Conservation (phyloP, 1,284 basidiomycete species). For the Melampsora larici-populina region DNA sequence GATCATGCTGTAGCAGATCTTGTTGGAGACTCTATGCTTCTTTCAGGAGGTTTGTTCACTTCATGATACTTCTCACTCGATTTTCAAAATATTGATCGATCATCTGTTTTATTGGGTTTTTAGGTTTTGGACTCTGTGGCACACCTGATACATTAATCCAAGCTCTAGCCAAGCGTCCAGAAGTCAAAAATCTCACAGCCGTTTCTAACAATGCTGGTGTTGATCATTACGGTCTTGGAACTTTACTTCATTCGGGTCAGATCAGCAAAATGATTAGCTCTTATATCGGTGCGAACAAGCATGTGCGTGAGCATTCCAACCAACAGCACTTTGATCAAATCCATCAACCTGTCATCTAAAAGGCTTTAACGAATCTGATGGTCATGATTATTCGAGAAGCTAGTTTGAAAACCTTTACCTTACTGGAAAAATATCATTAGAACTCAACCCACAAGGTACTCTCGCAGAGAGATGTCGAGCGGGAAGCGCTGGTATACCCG, state of each 20-base stretch:
- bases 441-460: conserved; percentile 84
- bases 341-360: background rate
- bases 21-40: conserved; percentile 23
- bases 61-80: background rate
- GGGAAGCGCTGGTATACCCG: conserved; percentile 90
- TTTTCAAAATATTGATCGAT: background rate
- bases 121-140: conserved; percentile 55
- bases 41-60: conserved; percentile 26
- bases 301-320: conserved; percentile 41
- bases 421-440: conserved; percentile 73
- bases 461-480: conserved; percentile 86
- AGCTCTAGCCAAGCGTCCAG: conserved; percentile 70
- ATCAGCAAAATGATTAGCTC: conserved; percentile 77
- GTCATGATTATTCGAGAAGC: background rate
- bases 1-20: conserved; percentile 40
- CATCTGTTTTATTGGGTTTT: background rate
- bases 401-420: conserved; percentile 65
- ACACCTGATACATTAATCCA: conserved; percentile 72
- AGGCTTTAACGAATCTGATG: background rate
- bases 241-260: conserved; percentile 71
- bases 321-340: background rate
- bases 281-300: conserved; percentile 68
- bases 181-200: conserved; percentile 67
- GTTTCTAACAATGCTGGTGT: conserved; percentile 88
- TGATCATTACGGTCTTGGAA: conserved; percentile 72